Evolutionary conservation across 257 asterid genomes (phyloP).

Genomic region (Fraxinus excelsior): DNA sequence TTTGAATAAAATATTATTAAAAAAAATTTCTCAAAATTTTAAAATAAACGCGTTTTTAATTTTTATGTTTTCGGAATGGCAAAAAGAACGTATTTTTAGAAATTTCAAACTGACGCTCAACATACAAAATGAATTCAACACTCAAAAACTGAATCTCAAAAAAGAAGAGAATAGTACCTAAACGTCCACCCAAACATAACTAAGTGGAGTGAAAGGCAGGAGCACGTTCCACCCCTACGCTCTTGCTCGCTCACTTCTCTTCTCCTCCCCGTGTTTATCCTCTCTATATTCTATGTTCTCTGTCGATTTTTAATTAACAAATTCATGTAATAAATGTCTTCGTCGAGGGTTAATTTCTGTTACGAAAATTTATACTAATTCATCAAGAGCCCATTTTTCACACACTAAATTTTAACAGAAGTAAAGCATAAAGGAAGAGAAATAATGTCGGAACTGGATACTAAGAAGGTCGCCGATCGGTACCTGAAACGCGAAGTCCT

Average conservation of each 20-base stretch:
- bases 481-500: conserved; percentile 78
- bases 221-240: background rate
- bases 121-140: too few relatives aligned
- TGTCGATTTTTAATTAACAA: background rate
- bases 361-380: background rate
- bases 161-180: too few relatives aligned
- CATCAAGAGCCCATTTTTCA: background rate
- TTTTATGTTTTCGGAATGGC: too few relatives aligned
- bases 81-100: too few relatives aligned
- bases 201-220: background rate
- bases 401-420: background rate
- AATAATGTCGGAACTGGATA: conserved; percentile 57
- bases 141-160: too few relatives aligned
- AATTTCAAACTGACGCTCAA: too few relatives aligned
- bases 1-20: too few relatives aligned
- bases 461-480: conserved; percentile 86
- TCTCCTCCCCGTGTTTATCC: background rate
- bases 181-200: too few relatives aligned
- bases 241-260: background rate
- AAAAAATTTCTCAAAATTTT: too few relatives aligned
- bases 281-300: background rate
- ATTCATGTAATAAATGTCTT: background rate
- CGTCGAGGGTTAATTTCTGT: background rate
- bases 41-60: too few relatives aligned
- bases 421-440: background rate